A percentile compares a stretch with the other conserved stretches of the same genome.
These are phyloP conservation scores for Metschnikowia vanudenii DNA, from an alignment of 805 yeast genomes.

Conservation along the genomic window DNA sequence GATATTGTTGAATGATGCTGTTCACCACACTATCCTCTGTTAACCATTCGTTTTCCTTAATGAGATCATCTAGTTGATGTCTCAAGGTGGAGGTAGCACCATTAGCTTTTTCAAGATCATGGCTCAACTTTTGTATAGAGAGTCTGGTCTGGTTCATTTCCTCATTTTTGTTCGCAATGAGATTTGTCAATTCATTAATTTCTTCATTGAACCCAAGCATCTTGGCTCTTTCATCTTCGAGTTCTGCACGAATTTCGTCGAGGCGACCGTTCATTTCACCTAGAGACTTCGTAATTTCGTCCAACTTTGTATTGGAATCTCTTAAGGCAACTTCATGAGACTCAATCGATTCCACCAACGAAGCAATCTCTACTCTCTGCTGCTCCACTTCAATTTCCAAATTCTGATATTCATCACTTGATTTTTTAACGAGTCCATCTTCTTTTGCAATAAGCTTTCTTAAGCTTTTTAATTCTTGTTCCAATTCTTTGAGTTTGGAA, in stretches of 20 bases:
- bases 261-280: constrained; percentile 22
- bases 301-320: constrained; percentile 21
- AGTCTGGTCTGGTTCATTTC: constrained; percentile 48
- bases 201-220: constrained; percentile 75
- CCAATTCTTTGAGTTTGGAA: constrained; percentile 67
- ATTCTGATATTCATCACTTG: constrained; percentile 57
- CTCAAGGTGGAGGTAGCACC: constrained; percentile 37
- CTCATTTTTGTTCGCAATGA: constrained; percentile 45
- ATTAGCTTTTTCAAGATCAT: constrained; percentile 52
- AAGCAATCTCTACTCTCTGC: constrained; percentile 51
- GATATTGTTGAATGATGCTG: constrained; percentile 58
- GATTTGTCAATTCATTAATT: constrained; percentile 53
- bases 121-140: constrained; percentile 51
- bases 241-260: constrained; percentile 25
- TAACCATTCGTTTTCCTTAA: constrained; percentile 71
- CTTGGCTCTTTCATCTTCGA: constrained; percentile 57
- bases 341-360: constrained; percentile 41
- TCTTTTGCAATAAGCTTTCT: constrained; percentile 35
- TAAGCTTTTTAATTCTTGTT: constrained; percentile 46
- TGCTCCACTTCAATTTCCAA: constrained; percentile 73
- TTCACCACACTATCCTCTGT: constrained; percentile 57
- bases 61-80: constrained; percentile 42
- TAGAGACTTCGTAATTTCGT: constrained; percentile 24
- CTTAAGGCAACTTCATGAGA: constrained; percentile 34
- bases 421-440: constrained; percentile 43